Evolutionary conservation across 768 basidiomycete species (phyloP), one percentile per base, ranked within the genome.

Genomic region (Calocybe cyanea): DNA sequence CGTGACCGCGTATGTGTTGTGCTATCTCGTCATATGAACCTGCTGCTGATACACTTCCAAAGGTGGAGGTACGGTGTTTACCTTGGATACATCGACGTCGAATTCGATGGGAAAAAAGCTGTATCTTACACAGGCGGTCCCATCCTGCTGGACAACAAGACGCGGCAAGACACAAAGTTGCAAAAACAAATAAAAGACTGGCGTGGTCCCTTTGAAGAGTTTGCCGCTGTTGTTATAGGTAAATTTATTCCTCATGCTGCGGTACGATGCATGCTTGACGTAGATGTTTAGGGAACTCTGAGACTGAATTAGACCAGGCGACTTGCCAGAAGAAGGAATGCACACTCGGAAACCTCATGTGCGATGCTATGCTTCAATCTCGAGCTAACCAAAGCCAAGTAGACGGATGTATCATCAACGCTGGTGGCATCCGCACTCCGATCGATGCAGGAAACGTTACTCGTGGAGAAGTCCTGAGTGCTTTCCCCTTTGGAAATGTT

Each of bases 11-110:
- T 44, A 18, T 36, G 43, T 28, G 17, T 17, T 20, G 2, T 33
- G 2, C 2, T 18, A 5, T 21, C 20, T 21, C 25, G 6, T 18
- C 13, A 4, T 20, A 28, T 20, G 1, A 20, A 28, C 2, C 14
- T 21, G 25, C 10, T 17, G 14, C 20, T 45, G 24, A 45, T 17
- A 18, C 15, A 9, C 7, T 14, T 31, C n/a, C n/a, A 1, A 15
- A 46, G 45, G 10, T 46, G 45, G 45, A 20, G 45, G 8, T 46
- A 46, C 18, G 45, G 45, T 38, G 45, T 46, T 19, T 46, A 46
- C 31, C 45, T 46, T 38, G 45, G 45, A 23, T 46, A 46, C 19
- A 40, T 46, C 19, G 45, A 46, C 28, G 38, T 46, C 2, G 45
- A 46, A 32, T 46, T 46, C 31, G 15, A 40, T 31, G 45, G 45